Base-by-base conservation (phyloP, 2,329 filamentous ascomycete genomes). In the Cercospora zeina region DNA sequence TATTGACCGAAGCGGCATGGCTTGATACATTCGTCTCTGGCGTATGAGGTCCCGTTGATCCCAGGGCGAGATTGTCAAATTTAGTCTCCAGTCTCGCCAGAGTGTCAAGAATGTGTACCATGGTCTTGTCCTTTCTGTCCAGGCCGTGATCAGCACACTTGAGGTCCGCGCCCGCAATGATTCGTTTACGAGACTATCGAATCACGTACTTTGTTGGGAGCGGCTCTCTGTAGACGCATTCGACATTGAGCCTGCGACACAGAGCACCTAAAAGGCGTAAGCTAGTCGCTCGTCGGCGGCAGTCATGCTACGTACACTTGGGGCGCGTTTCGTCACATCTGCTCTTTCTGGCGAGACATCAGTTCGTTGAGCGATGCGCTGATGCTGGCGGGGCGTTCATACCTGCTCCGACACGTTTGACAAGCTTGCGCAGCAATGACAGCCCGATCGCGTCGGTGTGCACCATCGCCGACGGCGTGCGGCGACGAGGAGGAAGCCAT, bases 321-420 rank as follows among this genome's bases (percentile, higher is more conserved):
- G 85, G 85, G 59, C 84, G 78, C 69, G 81, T 77, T 71, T 88
- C 85, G 71, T 87, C 85, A 74, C 86, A 88, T 77, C 82, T 85
- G 67, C 86, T 85, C 74, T 88, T 88, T 67, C 85, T 83, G 55
- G 73, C 36, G 16, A 31, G 27, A 54, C 30, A 10, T 30, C 30
- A 30, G 30, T n/a, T 16, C 24, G 24, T 24, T 10, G 14, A 33
- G 47, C 14, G 24, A 24, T 31, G 47, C 21, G 27, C n/a, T 30
- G 47, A 9, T 31, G 50, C 19, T 30, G 45, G 4, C 24, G 19
- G 42, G 33, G 19, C 39, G 39, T 30, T 33, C 65, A 27, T 62
- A 73, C 73, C 72, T 68, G 58, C 60, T 74, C 54, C 84, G 80
- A 72, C 84, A 87, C 31, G 80, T 85, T 68, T 86, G 83, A 75